Percentiles rank a stretch among this genome's conserved stretches.
Evolutionary conservation across 2,329 filamentous ascomycete species (phyloP).

Genomic region (Xylariaceae sp.): DNA sequence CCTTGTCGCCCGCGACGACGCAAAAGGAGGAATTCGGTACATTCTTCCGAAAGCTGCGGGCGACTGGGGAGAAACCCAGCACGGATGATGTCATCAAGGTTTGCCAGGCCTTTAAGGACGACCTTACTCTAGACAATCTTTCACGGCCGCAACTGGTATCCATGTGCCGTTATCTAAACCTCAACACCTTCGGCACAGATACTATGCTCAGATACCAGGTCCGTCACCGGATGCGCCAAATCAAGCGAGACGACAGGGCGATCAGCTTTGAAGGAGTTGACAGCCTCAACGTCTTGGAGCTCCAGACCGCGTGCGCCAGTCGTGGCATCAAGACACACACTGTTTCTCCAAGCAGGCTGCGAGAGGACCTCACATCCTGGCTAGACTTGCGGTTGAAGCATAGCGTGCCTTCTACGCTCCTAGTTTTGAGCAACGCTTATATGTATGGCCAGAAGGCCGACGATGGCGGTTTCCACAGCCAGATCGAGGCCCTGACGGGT

Average conservation of each 20-base stretch:
- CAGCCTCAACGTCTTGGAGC: conserved; percentile 83
- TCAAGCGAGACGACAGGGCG: conserved; percentile 94
- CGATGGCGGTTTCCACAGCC: conserved; percentile 79
- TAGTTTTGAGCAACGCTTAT: conserved; percentile 95
- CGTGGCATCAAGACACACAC: conserved; percentile 91
- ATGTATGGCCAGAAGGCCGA: conserved; percentile 75
- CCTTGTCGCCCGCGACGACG: conserved; percentile 74
- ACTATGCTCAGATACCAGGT: conserved; percentile 97
- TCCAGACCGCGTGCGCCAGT: conserved; percentile 86
- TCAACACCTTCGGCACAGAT: conserved; percentile 95
- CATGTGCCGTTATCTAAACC: conserved; percentile 97
- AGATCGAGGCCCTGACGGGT: conserved; percentile 88
- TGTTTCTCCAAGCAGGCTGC: conserved; percentile 78
- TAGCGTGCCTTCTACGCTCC: conserved; percentile 89
- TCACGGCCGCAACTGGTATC: conserved; percentile 92
- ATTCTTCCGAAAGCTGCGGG: conserved; percentile 94
- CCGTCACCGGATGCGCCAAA: conserved; percentile 96
- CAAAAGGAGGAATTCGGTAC: conserved; percentile 91
- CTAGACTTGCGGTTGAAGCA: conserved; percentile 88
- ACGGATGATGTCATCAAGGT: conserved; percentile 94
- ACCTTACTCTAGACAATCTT: conserved; percentile 93
- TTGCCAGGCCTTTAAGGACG: conserved; percentile 98
- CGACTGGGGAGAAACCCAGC: conserved; percentile 84
- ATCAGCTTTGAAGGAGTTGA: conserved; percentile 94
- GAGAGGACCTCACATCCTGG: conserved; percentile 90